Base-by-base conservation (phyloP, 75 land plant species). In the Picea sitchensis region DNA sequence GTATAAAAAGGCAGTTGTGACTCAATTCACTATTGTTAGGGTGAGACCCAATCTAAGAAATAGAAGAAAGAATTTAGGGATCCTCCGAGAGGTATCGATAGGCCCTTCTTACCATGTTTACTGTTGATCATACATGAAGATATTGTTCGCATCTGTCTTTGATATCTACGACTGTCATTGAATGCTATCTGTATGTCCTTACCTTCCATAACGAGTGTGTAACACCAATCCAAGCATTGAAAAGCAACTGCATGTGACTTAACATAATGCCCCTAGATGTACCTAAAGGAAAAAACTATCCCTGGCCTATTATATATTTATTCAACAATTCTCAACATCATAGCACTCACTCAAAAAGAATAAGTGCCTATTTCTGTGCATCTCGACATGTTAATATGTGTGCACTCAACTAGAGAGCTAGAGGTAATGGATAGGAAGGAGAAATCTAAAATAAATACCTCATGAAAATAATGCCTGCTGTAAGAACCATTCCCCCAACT, bases 401-500 rank as follows among this genome's bases (percentile, higher is more conserved):
- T 23, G 38, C 30, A 14, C 30, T 30, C 26, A 58, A 32, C 32
- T 57, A 30, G 18, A 76, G 17, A 51, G 26, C 15, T 30, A 15
- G 31, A 57, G 58, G 12, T 21, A 8, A 76, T 26, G 8, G 20
- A 30, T 72, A 31, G 58, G 23, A 51, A 9, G 12, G 56, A 51
- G 56, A 51, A 51, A 23, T 17, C 32, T 14, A 20, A 77, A 74
- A 73, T 9, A 77, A 74, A 73, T 9, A 95, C 98, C 96, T 93
- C 31, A 83, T 30, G 73, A 85, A 85, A 31, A 88, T 38, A 57
- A 92, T 78, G 5, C 93, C 93, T 20, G 96, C 98, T 20, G 96
- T 91, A 36, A 95, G 91, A 64, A 95, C 95, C 82, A 95, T 79
- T 30, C 96, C 95, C 73, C 95, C 98, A 59, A 95, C 85, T 58